Evolutionary conservation across 2,329 filamentous ascomycete genomes (phyloP).

Genomic region (Diaporthe batatas): DNA sequence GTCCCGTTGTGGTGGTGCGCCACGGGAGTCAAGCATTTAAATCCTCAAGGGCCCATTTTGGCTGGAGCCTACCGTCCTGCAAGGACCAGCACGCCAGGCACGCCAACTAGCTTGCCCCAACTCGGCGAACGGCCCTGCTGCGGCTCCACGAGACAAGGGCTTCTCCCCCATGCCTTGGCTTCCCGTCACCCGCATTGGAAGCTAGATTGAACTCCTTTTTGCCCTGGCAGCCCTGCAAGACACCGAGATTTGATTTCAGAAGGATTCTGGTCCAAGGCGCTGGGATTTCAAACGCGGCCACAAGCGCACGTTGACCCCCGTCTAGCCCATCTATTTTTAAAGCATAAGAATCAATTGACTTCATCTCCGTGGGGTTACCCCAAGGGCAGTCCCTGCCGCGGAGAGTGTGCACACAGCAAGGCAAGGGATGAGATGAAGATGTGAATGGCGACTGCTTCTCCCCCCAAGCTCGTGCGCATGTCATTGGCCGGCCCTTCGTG

Average conservation of each 20-base stretch:
- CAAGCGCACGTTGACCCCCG: conserved; percentile 5
- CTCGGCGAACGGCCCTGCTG: background rate
- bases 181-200: background rate
- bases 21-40: conserved; percentile 29
- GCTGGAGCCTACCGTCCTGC: conserved; percentile 23
- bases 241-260: conserved; percentile 12
- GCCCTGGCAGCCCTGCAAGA: conserved; percentile 2
- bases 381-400: background rate
- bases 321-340: conserved; percentile 28
- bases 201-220: conserved; percentile 24
- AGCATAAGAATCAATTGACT: conserved; percentile 26
- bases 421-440: background rate
- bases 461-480: background rate
- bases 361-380: background rate
- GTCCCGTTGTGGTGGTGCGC: conserved; percentile 12
- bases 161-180: conserved; percentile 7
- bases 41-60: conserved; percentile 1
- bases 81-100: conserved; percentile 19
- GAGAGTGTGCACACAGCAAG: too few relatives aligned
- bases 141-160: conserved; percentile 17
- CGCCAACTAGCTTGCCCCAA: background rate
- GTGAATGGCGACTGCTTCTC: background rate
- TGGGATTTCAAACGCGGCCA: conserved; percentile 18
- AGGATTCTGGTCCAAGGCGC: conserved; percentile 2
- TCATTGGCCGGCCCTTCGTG: conserved; percentile 22